Conservation (phyloP, 148 eudicot species). For the Nepenthes gracilis region DNA sequence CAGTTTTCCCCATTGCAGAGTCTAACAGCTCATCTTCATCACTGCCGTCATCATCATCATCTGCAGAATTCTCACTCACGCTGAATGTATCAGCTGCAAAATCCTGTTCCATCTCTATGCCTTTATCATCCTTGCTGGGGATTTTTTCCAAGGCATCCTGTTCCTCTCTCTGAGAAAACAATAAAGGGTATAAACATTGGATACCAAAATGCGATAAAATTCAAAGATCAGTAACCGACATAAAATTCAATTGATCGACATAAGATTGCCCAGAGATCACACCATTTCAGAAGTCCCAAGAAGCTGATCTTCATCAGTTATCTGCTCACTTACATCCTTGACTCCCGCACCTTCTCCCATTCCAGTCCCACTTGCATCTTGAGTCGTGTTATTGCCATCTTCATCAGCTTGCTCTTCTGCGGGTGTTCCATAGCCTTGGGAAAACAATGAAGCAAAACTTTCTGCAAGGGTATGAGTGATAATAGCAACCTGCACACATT, state of each 20-base stretch:
- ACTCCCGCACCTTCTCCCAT: slow-evolving; percentile 87
- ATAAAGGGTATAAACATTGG: not conserved
- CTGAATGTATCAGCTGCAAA: slow-evolving; percentile 47
- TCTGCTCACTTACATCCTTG: slow-evolving; percentile 86
- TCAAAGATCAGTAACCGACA: not conserved
- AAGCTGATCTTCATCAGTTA: slow-evolving; percentile 84
- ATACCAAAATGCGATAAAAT: not conserved
- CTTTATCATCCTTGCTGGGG: slow-evolving; percentile 57
- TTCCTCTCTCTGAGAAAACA: slow-evolving; percentile 50
- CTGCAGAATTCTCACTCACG: slow-evolving; percentile 86
- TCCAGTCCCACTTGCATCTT: slow-evolving; percentile 83
- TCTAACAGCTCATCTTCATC: slow-evolving; percentile 54
- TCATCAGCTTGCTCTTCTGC: slow-evolving; percentile 53
- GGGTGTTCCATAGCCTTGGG: slow-evolving; percentile 64
- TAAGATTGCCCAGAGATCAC: slow-evolving; percentile 2
- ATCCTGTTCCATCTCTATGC: slow-evolving; percentile 80
- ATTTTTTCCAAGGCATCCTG: slow-evolving; percentile 31
- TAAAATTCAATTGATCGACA: not conserved
- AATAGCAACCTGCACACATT: slow-evolving; percentile 41
- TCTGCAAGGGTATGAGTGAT: slow-evolving; percentile 61
- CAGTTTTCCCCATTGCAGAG: slow-evolving; percentile 65
- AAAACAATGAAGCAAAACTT: slow-evolving; percentile 55
- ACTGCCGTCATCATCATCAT: slow-evolving; percentile 25
- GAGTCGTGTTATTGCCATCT: slow-evolving; percentile 21
- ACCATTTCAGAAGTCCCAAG: slow-evolving; percentile 73